A percentile compares a stretch with the other conserved stretches of the same genome.
These are phyloP conservation scores for Zygoascus bituminiphila DNA, from an alignment of 805 yeast species.

Conservation along the genomic window DNA sequence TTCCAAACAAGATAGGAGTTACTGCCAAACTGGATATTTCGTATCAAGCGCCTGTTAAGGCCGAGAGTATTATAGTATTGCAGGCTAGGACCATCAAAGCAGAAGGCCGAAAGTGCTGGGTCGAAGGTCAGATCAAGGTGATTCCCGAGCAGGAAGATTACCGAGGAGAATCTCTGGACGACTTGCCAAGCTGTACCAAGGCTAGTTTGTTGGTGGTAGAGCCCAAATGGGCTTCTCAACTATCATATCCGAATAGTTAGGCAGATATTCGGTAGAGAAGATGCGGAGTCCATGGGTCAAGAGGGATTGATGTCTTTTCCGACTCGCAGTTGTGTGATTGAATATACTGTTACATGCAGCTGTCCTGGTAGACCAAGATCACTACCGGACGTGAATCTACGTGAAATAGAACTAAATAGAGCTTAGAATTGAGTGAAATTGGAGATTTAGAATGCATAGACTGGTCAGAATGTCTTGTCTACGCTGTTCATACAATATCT, in stretches of 20 bases:
- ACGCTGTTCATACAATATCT: too few species aligned
- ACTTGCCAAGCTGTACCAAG: slow-evolving; percentile 20
- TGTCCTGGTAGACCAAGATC: too few species aligned
- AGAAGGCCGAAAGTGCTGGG: slow-evolving; percentile 76
- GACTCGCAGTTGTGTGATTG: too few species aligned
- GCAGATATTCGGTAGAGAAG: too few species aligned
- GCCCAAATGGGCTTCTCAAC: slow-evolving; percentile 31
- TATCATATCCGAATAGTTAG: slow-evolving; percentile 10
- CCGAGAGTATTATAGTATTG: slow-evolving; percentile 57
- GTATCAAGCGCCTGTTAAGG: slow-evolving; percentile 49
- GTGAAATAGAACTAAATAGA: too few species aligned
- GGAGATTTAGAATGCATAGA: too few species aligned
- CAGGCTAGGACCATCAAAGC: slow-evolving; percentile 54
- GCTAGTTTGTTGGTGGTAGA: slow-evolving; percentile 31
- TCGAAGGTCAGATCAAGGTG: slow-evolving; percentile 57
- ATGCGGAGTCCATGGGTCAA: too few species aligned
- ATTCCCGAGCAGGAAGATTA: slow-evolving; percentile 25
- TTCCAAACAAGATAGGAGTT: slow-evolving; percentile 81
- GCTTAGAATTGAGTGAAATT: too few species aligned
- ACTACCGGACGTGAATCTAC: too few species aligned
- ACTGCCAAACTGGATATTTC: slow-evolving; percentile 69
- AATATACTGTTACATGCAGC: too few species aligned
- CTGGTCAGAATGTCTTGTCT: too few species aligned
- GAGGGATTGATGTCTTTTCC: too few species aligned
- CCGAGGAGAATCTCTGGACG: slow-evolving; percentile 8